Evolutionary conservation across 192 early-diverging fungal species (phyloP).

Genomic region (Coemansia sp.): DNA sequence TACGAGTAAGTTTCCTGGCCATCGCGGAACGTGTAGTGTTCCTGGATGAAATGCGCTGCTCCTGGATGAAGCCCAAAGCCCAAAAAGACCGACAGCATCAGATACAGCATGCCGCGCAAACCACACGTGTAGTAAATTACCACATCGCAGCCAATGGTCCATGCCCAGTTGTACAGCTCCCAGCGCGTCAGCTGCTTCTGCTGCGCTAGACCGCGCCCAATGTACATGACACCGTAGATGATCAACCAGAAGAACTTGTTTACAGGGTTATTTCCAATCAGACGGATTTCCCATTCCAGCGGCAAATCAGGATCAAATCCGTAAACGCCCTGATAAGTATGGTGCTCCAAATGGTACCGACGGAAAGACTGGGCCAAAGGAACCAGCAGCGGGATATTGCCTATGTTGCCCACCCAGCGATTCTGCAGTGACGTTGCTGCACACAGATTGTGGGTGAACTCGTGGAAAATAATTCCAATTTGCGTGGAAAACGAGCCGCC

Average conservation of each 20-base stretch:
- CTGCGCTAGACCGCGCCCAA: slow-evolving; percentile 69
- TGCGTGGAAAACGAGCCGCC: slow-evolving; percentile 82
- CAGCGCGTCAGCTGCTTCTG: slow-evolving; percentile 68
- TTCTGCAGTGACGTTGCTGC: slow-evolving; percentile 71
- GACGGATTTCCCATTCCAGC: slow-evolving; percentile 76
- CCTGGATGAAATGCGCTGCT: slow-evolving; percentile 95
- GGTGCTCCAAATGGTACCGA: slow-evolving; percentile 92
- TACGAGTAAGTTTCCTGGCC: slow-evolving; percentile 97
- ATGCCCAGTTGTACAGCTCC: slow-evolving; percentile 78
- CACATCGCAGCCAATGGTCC: slow-evolving; percentile 59
- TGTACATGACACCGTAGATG: slow-evolving; percentile 85
- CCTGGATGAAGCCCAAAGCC: slow-evolving; percentile 89
- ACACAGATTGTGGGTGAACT: slow-evolving; percentile 85
- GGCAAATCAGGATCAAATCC: slow-evolving; percentile 94
- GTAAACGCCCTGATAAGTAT: slow-evolving; percentile 93
- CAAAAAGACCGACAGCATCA: slow-evolving; percentile 69
- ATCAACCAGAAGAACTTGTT: slow-evolving; percentile 77
- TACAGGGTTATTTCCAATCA: slow-evolving; percentile 67
- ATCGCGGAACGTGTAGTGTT: slow-evolving; percentile 93
- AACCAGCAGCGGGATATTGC: slow-evolving; percentile 82
- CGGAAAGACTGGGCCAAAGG: slow-evolving; percentile 79
- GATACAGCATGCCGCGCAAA: slow-evolving; percentile 62
- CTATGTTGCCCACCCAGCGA: slow-evolving; percentile 75
- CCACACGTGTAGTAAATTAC: slow-evolving; percentile 61
- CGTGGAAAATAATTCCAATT: slow-evolving; percentile 87